Percentiles rank a stretch among this genome's conserved stretches.
Conservation (phyloP, 2,329 filamentous ascomycete species). For the Aspergillus sergii region DNA sequence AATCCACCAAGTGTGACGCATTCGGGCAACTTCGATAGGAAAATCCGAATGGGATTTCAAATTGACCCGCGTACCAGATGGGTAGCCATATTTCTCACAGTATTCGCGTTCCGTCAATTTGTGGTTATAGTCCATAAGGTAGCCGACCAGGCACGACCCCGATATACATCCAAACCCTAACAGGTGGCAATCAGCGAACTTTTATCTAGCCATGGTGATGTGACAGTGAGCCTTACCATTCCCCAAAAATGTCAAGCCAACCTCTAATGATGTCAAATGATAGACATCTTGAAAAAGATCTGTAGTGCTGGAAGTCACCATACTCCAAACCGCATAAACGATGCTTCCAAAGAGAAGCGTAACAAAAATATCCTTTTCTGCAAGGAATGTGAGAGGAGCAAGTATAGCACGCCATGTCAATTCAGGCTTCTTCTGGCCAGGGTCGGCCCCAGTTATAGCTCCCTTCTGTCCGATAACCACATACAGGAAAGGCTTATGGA, state of each 20-base stretch:
- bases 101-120: conserved; percentile 3
- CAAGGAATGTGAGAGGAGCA: conserved; percentile 44
- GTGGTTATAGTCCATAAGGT: conserved; percentile 18
- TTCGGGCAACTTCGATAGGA: conserved; percentile 8
- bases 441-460: conserved; percentile 18
- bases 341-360: conserved; percentile 48
- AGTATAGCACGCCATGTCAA: conserved; percentile 39
- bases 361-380: conserved; percentile 51
- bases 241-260: conserved; percentile 47
- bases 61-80: not conserved
- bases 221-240: conserved; percentile 31
- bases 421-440: conserved; percentile 14
- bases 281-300: conserved; percentile 34
- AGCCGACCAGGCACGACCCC: conserved; percentile 17
- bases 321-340: conserved; percentile 53
- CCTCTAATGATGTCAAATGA: conserved; percentile 39
- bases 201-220: not conserved
- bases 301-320: conserved; percentile 51
- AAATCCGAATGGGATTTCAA: conserved; percentile 1
- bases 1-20: conserved; percentile 11
- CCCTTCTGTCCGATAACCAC: conserved; percentile 22
- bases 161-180: conserved; percentile 29
- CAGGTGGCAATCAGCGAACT: not conserved
- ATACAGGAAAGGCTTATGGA: conserved; percentile 46
- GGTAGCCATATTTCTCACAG: conserved; percentile 1